Base-by-base conservation (phyloP, 371 early-diverging fungal genomes). In the Saksenaea vasiformis region DNA sequence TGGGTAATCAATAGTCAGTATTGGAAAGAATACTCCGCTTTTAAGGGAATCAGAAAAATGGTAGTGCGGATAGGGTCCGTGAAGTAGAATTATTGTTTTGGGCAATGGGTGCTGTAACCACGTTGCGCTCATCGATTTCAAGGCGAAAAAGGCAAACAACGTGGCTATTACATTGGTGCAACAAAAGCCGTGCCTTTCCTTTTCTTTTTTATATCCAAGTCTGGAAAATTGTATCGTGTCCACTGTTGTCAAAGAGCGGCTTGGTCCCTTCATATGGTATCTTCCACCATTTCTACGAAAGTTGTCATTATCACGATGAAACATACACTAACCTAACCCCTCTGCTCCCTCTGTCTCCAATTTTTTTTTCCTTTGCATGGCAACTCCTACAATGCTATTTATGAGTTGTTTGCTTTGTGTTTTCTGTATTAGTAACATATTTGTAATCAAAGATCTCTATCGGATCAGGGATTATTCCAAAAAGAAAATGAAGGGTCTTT, bases 301-400 rank as follows among this genome's bases (percentile, higher is more conserved):
- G 4, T 31, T 2, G 7, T 31, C 51, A 17, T 47, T 22, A 47
- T 47, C 51, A 22, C 22, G 17, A 22, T 47, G 17, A 22, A 47
- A n/a, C 51, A 3, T 8, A 47, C 51, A 10, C 51, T 47, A 47
- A 22, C 51, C 51, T 47, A 47, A 47, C 51, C 51, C 51, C 51
- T 22, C 22, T n/a, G n/a, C n/a, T 41, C 14, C 14, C 17, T 17
- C 1, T 14, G 13, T 17, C 5, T 10, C 14, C 14, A 41, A 5
- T 41, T 8, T 41, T 41, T n/a, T 5, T n/a, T 14, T 41, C 17
- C n/a, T 41, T 41, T 15, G 14, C 14, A n/a, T 31, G 4, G 7
- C 7, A 31, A 31, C 31, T 31, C 31, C 31, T 31, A 31, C 7
- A 4, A 7, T 31, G 2, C 31, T 41, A 17, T 41, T 41, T 17